Evolutionary conservation across 2,329 filamentous ascomycete species (phyloP).

Genomic region (Bipolaris oryzae): DNA sequence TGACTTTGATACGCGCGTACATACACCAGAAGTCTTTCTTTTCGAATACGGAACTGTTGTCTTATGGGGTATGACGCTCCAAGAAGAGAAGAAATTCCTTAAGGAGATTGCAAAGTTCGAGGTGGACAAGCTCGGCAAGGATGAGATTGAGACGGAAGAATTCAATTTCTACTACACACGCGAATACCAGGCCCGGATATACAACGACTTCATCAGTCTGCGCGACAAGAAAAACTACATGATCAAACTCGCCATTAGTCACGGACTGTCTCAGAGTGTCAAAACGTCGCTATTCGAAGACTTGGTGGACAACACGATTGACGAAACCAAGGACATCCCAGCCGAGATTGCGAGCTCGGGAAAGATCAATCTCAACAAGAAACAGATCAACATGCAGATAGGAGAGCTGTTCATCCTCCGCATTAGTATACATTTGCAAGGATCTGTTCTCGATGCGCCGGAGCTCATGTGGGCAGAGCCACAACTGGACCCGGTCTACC

Average conservation of each 20-base stretch:
- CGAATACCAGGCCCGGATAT: slow-evolving; percentile 97
- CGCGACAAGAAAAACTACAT: slow-evolving; percentile 96
- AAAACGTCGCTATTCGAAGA: slow-evolving; percentile 98
- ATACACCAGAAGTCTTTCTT: slow-evolving; percentile 92
- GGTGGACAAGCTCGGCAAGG: slow-evolving; percentile 81
- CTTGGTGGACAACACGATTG: slow-evolving; percentile 89
- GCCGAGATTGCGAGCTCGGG: slow-evolving; percentile 91
- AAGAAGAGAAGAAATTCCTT: slow-evolving; percentile 86
- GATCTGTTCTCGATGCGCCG: slow-evolving; percentile 92
- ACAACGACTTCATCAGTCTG: slow-evolving; percentile 98
- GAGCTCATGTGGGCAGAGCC: slow-evolving; percentile 99
- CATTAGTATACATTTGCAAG: slow-evolving; percentile 98
- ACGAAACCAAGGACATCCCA: slow-evolving; percentile 90
- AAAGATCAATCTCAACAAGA: slow-evolving; percentile 84
- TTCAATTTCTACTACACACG: slow-evolving; percentile 99
- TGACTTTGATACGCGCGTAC: slow-evolving; percentile 85
- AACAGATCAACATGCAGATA: slow-evolving; percentile 99
- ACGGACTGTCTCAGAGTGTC: slow-evolving; percentile 92
- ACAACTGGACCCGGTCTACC: slow-evolving; percentile 93
- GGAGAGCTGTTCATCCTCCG: slow-evolving; percentile 96
- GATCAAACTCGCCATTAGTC: slow-evolving; percentile 95
- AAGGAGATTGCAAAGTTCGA: slow-evolving; percentile 96
- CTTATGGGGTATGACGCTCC: slow-evolving; percentile 96
- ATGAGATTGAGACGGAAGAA: slow-evolving; percentile 92
- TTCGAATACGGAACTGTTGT: slow-evolving; percentile 98